These are phyloP conservation scores for Cordyceps cicadae DNA, from an alignment of 2,329 filamentous ascomycete genomes.

Conservation along the genomic window DNA sequence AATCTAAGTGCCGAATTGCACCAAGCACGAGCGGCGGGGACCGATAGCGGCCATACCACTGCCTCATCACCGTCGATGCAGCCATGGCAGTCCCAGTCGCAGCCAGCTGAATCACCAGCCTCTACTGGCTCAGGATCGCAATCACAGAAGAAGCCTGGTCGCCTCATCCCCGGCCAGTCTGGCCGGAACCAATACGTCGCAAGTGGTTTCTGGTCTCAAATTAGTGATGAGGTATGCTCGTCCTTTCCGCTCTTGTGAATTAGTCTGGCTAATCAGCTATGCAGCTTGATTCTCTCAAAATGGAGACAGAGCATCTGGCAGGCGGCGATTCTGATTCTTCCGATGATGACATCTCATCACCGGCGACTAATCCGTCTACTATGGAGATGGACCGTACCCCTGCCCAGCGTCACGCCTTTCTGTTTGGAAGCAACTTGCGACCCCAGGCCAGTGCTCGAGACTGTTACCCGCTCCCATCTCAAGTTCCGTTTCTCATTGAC, in stretches of 20 bases:
- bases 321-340: conserved; percentile 29
- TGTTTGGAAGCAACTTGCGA: conserved; percentile 39
- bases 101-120: conserved; percentile 15
- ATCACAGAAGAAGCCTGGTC: conserved; percentile 14
- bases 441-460: conserved; percentile 26
- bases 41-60: conserved; percentile 12
- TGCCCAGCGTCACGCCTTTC: conserved; percentile 40
- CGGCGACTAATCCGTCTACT: conserved; percentile 23
- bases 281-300: conserved; percentile 37
- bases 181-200: conserved; percentile 39
- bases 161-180: conserved; percentile 1
- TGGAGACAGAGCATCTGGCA: conserved; percentile 27
- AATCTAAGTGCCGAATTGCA: conserved; percentile 38
- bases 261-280: background rate
- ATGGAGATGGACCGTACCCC: conserved; percentile 34
- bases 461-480: conserved; percentile 44
- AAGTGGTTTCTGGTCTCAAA: conserved; percentile 46
- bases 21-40: conserved; percentile 28
- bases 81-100: conserved; percentile 22
- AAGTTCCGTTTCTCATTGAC: conserved; percentile 45
- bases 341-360: conserved; percentile 26
- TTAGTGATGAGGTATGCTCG: conserved; percentile 44
- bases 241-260: background rate
- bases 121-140: conserved; percentile 12
- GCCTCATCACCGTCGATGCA: conserved; percentile 19